phyloP scores from a whole-genome alignment of 371 early-diverging fungal species.

The Mortierella polycephala region DNA sequence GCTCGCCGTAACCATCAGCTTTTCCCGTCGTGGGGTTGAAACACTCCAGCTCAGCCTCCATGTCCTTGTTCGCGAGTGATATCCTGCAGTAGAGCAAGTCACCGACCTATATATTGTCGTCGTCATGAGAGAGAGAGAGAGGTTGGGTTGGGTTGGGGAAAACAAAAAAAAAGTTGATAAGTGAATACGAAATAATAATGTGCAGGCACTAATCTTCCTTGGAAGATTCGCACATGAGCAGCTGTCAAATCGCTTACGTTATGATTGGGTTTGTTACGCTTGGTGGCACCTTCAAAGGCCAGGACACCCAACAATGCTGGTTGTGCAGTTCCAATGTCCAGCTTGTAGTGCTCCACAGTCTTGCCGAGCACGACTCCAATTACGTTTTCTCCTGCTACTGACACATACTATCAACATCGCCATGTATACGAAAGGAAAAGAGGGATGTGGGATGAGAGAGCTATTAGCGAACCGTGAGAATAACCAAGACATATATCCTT shows the following conservation, averaged over 20 bases:
- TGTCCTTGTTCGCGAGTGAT: constrained; percentile 88
- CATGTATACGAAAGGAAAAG: not conserved
- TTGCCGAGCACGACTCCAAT: constrained; percentile 81
- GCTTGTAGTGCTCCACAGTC: constrained; percentile 82
- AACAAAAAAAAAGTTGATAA: not conserved
- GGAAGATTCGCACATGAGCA: not conserved
- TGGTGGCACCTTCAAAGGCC: constrained; percentile 96
- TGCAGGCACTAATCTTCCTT: constrained; percentile 5
- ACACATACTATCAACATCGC: constrained; percentile 75
- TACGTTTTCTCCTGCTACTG: constrained; percentile 87
- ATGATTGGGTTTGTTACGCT: constrained; percentile 88
- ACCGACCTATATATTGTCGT: constrained; percentile 72
- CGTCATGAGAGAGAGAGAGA: not conserved
- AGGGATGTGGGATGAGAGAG: not conserved
- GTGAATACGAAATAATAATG: not conserved
- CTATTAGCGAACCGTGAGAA: not conserved
- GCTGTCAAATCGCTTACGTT: constrained; percentile 55
- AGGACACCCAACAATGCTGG: constrained; percentile 79
- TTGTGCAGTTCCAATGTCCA: constrained; percentile 95
- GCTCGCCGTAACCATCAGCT: constrained; percentile 85
- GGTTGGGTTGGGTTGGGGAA: not conserved
- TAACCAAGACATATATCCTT: not conserved
- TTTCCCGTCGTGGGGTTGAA: constrained; percentile 77
- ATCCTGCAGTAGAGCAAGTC: constrained; percentile 88
- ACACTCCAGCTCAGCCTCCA: constrained; percentile 97